phyloP scores from a whole-genome alignment of 2,329 filamentous ascomycete species.

The Curvularia hawaiiensis region DNA sequence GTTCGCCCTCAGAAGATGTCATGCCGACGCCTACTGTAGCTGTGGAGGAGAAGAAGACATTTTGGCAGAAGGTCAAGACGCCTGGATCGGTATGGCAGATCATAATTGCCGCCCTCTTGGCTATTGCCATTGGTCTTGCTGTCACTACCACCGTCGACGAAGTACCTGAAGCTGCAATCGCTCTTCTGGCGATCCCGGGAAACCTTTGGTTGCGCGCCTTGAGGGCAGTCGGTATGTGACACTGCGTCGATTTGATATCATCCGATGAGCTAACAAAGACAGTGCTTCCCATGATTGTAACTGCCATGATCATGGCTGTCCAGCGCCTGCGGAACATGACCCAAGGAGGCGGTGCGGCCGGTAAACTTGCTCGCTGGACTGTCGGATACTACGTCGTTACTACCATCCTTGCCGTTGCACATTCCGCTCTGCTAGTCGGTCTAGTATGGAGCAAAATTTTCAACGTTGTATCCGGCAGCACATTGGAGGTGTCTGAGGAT shows the following conservation, averaged over 20 bases:
- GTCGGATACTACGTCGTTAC: slow-evolving; percentile 58
- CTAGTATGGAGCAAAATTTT: slow-evolving; percentile 58
- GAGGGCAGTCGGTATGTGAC: slow-evolving; percentile 53
- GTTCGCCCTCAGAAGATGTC: slow-evolving; percentile 12
- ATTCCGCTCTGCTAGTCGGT: slow-evolving; percentile 54
- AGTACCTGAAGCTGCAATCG: slow-evolving; percentile 51
- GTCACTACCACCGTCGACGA: slow-evolving; percentile 52
- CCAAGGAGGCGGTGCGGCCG: slow-evolving; percentile 46
- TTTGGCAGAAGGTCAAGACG: slow-evolving; percentile 48
- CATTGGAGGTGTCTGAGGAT: slow-evolving; percentile 40
- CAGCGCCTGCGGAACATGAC: slow-evolving; percentile 56
- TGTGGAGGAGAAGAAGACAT: slow-evolving; percentile 30
- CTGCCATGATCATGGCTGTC: slow-evolving; percentile 59
- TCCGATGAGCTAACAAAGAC: slow-evolving; percentile 2
- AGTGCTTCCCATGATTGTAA: slow-evolving; percentile 60
- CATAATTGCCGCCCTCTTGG: slow-evolving; percentile 55
- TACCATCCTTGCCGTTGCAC: slow-evolving; percentile 56
- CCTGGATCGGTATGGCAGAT: slow-evolving; percentile 58
- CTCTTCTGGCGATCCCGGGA: slow-evolving; percentile 56
- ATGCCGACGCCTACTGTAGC: slow-evolving; percentile 22
- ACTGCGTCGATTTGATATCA: not conserved
- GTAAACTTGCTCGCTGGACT: slow-evolving; percentile 55
- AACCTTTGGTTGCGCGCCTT: slow-evolving; percentile 58
- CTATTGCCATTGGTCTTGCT: slow-evolving; percentile 56
- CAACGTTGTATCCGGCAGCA: slow-evolving; percentile 42